Base-by-base conservation (phyloP, 2,329 filamentous ascomycete genomes). In the Canariomyces notabilis region DNA sequence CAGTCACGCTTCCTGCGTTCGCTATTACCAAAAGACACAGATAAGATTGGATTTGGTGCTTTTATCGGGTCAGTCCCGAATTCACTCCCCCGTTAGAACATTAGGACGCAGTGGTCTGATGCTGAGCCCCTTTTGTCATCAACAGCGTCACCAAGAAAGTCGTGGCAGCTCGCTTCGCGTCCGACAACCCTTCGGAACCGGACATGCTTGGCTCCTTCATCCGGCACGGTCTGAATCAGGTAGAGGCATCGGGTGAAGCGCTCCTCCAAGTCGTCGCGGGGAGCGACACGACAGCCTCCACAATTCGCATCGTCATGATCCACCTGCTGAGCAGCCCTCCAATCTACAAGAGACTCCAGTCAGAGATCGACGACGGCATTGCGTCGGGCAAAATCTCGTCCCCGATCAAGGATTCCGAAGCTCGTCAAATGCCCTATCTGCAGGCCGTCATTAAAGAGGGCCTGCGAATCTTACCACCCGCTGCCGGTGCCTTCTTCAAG, bases 211-310 rank as follows among this genome's bases (percentile, higher is more conserved):
- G 62, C 1, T 68, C 67, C 1, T 71, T 71, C 42, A 69, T 71
- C 22, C 61, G 64, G 5, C 62, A 70, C 37, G 59, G 58, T 14
- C 46, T 57, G 6, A 50, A 46, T 18, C 47, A 55, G 15, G 52
- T 54, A 11, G 53, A 58, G 37, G 46, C 46, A 9, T 32, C 45
- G 4, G 46, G 50, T 14, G 50, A 58, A 33, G 38, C 50, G 12
- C 37, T 55, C 9, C 16, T 53, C 19, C 48, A 54, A 15, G 35
- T 58, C 46, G 65, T 73, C 1, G 75, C 75, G 2, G 76, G 76
- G 2, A 72, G 69, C 6, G 76, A 79, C 51, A 77, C 73, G 8
- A 73, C 74, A 0, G 71, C 75, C 0, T 71, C 70, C 0, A 65
- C 69, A 4, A 65, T 79, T 8, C 68, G 74, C 3, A 61, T 67